phyloP scores from a whole-genome alignment of 495 filamentous ascomycete genomes.

The Daldinia grandis region DNA sequence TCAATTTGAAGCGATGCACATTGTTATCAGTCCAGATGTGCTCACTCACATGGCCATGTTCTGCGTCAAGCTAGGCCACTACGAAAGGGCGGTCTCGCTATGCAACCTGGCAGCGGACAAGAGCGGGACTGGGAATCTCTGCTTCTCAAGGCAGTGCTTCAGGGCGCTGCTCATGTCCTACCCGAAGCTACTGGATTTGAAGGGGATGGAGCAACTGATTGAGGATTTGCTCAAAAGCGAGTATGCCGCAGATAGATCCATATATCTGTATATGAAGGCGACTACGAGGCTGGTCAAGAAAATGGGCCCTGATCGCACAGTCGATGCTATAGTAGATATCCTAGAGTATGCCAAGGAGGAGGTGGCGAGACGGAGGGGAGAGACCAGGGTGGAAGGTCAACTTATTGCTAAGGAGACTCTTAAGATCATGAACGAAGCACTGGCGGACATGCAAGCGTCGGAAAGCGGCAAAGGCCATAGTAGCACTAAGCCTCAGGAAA shows the following conservation, averaged over 20 bases:
- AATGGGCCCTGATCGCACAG: conserved; percentile 3
- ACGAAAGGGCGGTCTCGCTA: conserved; percentile 48
- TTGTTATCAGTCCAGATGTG: conserved; percentile 42
- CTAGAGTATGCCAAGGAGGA: conserved; percentile 14
- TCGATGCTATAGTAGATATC: conserved; percentile 17
- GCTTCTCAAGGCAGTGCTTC: conserved; percentile 53
- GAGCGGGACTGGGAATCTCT: conserved; percentile 32
- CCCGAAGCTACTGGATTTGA: conserved; percentile 45
- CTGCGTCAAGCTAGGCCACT: conserved; percentile 44
- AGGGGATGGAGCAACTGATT: conserved; percentile 47
- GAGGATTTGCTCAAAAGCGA: conserved; percentile 39
- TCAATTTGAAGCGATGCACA: conserved; percentile 42
- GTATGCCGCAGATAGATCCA: conserved; percentile 42
- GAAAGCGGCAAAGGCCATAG: not conserved
- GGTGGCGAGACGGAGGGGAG: not conserved
- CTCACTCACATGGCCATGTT: conserved; percentile 52
- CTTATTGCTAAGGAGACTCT: conserved; percentile 27
- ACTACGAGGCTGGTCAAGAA: conserved; percentile 39
- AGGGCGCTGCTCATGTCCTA: conserved; percentile 52
- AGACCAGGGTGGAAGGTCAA: not conserved
- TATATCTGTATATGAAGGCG: conserved; percentile 45
- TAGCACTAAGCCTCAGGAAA: not conserved
- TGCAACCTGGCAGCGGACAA: conserved; percentile 47
- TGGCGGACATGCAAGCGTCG: conserved; percentile 10
- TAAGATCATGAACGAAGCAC: conserved; percentile 27